phyloP scores from a whole-genome alignment of 306 rosid species.

The Gillenia trifoliata region DNA sequence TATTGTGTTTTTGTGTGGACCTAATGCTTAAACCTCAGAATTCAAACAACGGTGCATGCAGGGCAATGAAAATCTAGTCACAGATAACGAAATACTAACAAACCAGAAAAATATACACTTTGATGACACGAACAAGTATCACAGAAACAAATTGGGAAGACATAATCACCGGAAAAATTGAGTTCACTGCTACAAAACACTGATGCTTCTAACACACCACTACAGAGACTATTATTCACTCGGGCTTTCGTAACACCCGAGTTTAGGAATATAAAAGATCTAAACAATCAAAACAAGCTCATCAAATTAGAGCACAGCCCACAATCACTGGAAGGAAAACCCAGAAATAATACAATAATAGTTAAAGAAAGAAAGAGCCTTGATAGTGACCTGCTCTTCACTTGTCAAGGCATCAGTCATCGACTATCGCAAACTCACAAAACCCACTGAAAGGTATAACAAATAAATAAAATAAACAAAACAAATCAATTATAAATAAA shows the following conservation, averaged over 20 bases:
- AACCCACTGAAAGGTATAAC: background rate
- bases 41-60: too few species aligned
- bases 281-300: background rate
- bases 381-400: slow-evolving; percentile 74
- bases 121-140: background rate
- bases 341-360: too few species aligned
- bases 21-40: too few species aligned
- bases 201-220: background rate
- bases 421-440: slow-evolving; percentile 40
- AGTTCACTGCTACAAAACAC: background rate
- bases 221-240: background rate
- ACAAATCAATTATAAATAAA: background rate
- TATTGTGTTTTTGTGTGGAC: too few species aligned
- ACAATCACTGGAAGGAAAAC: too few species aligned
- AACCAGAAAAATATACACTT: background rate
- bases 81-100: too few species aligned
- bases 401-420: slow-evolving; percentile 97
- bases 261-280: background rate
- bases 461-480: background rate
- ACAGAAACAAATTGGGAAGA: background rate
- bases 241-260: background rate
- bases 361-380: slow-evolving; percentile 47
- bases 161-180: background rate
- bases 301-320: background rate
- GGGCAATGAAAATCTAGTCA: too few species aligned